phyloP scores from a whole-genome alignment of 163 green algal species.

The Scenedesmus sp. region DNA sequence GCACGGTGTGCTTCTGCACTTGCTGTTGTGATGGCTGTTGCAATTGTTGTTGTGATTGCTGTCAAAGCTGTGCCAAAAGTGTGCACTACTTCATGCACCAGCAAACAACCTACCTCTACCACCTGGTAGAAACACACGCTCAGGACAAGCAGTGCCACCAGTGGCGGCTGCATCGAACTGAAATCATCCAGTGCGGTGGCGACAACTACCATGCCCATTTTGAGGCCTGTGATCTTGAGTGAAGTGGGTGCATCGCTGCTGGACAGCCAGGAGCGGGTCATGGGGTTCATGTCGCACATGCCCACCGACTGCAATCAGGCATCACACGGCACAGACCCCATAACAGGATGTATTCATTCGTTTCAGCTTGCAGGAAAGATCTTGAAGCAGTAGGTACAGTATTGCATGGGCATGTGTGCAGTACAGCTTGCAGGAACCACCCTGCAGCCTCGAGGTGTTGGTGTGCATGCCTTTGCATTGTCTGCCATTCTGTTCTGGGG shows the following conservation, averaged over 20 bases:
- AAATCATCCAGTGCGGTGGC: not conserved
- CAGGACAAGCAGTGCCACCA: not conserved
- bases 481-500: too few species aligned
- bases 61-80: not conserved
- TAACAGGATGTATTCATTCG: not conserved
- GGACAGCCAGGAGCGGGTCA: conserved; percentile 35
- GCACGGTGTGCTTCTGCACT: not conserved
- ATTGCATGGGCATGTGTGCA: not conserved
- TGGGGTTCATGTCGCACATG: conserved; percentile 53
- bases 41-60: too few species aligned
- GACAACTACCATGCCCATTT: conserved; percentile 30
- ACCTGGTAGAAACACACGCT: not conserved
- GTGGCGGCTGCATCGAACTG: not conserved
- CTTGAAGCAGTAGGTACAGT: not conserved
- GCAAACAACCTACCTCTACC: not conserved
- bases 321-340: not conserved
- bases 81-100: not conserved
- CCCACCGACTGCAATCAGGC: conserved; percentile 23
- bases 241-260: conserved; percentile 34
- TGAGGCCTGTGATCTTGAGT: conserved; percentile 54
- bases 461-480: too few species aligned
- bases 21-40: not conserved
- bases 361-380: not conserved
- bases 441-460: too few species aligned
- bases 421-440: not conserved